A percentile compares a stretch with the other conserved stretches of the same genome.
Conservation (phyloP, 2,329 filamentous ascomycete genomes). For the Cordyceps javanica region DNA sequence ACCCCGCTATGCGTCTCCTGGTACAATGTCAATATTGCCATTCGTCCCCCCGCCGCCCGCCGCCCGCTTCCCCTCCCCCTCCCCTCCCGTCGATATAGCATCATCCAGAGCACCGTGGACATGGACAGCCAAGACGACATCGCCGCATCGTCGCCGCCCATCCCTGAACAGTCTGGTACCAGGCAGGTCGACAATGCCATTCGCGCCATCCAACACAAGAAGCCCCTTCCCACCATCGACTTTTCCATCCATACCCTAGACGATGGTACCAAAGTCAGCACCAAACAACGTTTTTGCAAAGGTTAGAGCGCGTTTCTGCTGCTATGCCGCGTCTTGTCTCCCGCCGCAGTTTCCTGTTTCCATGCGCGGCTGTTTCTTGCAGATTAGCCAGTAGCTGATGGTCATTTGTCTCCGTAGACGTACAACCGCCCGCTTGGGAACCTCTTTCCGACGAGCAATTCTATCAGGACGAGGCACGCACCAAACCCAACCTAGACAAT, state of each 20-base stretch:
- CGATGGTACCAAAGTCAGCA: constrained; percentile 92
- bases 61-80: background rate
- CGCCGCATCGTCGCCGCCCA: constrained; percentile 38
- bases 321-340: background rate
- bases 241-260: constrained; percentile 99
- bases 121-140: constrained; percentile 4
- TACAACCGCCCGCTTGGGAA: constrained; percentile 92
- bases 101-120: background rate
- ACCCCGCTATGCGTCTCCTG: background rate
- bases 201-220: constrained; percentile 90
- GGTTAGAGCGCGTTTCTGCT: constrained; percentile 48
- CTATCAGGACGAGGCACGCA: constrained; percentile 76
- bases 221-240: constrained; percentile 93
- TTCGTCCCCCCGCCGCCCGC: background rate
- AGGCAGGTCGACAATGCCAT: constrained; percentile 79
- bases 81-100: background rate
- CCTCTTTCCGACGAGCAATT: constrained; percentile 93
- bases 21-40: background rate
- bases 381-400: constrained; percentile 5
- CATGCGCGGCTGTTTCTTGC: background rate
- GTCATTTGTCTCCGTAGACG: constrained; percentile 53
- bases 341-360: background rate
- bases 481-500: constrained; percentile 87
- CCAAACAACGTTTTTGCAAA: constrained; percentile 94
- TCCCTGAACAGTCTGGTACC: constrained; percentile 41